Evolutionary conservation across 2,329 filamentous ascomycete species (phyloP), one percentile per base, ranked within the genome.

Genomic region (Stylonectria norvegica): DNA sequence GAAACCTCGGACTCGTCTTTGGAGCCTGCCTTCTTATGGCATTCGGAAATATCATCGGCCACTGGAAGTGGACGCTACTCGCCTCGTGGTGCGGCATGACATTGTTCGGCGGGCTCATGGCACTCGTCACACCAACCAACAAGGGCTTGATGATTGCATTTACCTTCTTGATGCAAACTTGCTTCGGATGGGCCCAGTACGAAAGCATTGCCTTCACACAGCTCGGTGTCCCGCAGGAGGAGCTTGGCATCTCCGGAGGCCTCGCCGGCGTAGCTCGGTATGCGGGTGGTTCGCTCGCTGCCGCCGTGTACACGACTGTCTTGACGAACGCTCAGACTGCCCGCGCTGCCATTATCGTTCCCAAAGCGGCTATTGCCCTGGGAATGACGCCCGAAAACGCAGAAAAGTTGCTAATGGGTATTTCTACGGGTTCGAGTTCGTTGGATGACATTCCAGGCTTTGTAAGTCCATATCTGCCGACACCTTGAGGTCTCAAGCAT

Each of bases 131-230:
- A 15, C 27, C 27, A 6, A 30, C 27, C 9, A 30, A 30, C 14
- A 30, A 30, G 15, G 27, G 27, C 9, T 10, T 30, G 14, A 30
- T 30, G 27, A 30, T 30, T 15, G 27, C 27, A 6, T 30, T 30
- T 14, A 30, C 27, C 9, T 30, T 30, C 15, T 14, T 30, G 6
- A 30, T 30, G 27, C 27, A 30, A 14, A 30, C 14, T 9, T 30
- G 9, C 27, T 30, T 30, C 14, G 27, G 27, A 6, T 30, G 27
- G 27, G 27, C 27, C 6, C 27, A 30, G 27, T 30, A 30, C 27
- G 27, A 30, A 14, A 30, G 27, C 27, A 30, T 30, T 30, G 27
- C 27, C 14, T 30, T 30, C 27, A 30, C 27, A 10, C 27, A 30
- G 14, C 27, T 30, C 6, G 27, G 27, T 15, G 27, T 30, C 27